Evolutionary conservation across 2,329 filamentous ascomycete species (phyloP), one percentile per base, ranked within the genome.

Genomic region (Fusarium liriodendri): DNA sequence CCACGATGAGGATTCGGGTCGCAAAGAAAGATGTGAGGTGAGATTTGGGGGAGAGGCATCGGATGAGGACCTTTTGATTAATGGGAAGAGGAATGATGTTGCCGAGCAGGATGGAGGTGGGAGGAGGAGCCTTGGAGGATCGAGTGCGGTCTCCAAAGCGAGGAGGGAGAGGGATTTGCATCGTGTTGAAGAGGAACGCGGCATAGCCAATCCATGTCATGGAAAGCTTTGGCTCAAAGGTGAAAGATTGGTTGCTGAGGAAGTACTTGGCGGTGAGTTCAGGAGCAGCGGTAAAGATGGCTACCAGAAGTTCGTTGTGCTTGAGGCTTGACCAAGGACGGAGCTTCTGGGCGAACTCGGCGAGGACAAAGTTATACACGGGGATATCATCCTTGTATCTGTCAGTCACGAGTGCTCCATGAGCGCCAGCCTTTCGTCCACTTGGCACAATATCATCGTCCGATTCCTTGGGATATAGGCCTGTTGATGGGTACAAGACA

Each of bases 201-300:
- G 95, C 95, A 80, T 97, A 98, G 47, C 96, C 95, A 75, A 98
- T 94, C 97, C 97, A 99, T 0, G 95, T 97, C 52, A 95, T 92
- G 4, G 95, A 97, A 6, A 97, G 87, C 79, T 98, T 98, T 0
- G 97, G 95, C 47, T 98, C 95, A 72, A 97, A 95, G 0, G 92
- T 90, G 78, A 98, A 97, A 63, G 92, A 90, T 69, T 89, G 91
- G 79, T 95, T 95, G 79, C 90, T 92, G 50, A 91, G 87, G 79
- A 98, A 98, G 81, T 97, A 99, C 78, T 95, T 92, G 50, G 95
- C 93, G 2, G 97, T 90, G 4, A 98, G 87, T 82, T 98, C 97
- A 1, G 97, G 96, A 0, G 93, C 94, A 9, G 90, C 90, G 71
- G 87, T 88, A 79, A 99, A 97, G 37, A 97, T 95, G 5, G 92